Evolutionary conservation across 352 stramenopile genomes (phyloP), one percentile per base, ranked within the genome.

Genomic region (Phytophthora citrophthora): DNA sequence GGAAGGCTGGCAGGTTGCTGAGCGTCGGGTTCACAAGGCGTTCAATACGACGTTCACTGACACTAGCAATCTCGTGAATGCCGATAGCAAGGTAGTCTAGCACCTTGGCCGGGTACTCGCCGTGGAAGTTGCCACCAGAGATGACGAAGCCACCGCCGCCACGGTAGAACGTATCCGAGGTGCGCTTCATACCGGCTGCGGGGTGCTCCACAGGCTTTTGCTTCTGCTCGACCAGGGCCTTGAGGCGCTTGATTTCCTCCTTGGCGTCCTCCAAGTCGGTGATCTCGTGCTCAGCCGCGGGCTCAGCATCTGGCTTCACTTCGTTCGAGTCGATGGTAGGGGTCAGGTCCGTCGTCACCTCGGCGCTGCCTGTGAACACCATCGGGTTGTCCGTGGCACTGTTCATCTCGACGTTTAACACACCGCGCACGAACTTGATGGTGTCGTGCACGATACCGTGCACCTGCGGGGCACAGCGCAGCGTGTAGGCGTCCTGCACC

Each of bases 341-440:
- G 36, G 74, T 67, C 27, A 84, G 72, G 39, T 93, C 84, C 7
- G 83, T 88, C 6, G 81, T 84, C 41, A 92, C 81, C 27, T 92
- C 75, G 0, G 83, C 83, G 27, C 78, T 83, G 38, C 83, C 77
- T 10, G 83, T 88, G 70, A 93, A 91, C 36, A 93, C 89, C 88
- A 96, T 97, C 46, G 90, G 90, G 81, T 97, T 97, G 74, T 96
- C 90, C 1, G 89, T 96, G 0, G 83, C 86, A 40, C 81, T 94
- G 77, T 97, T 97, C 80, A 96, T 91, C 69, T 97, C 89, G n/a
- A 91, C 83, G 47, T 92, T 81, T 54, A 97, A 79, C 41, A 97
- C 80, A 27, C 77, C 77, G 49, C 84, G 86, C 29, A 96, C 90
- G 53, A 96, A 97, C 51, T 79, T 64, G 57, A 96, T 86, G 56